Percentiles rank a stretch among this genome's conserved stretches.
phyloP scores from a whole-genome alignment of 2,329 filamentous ascomycete species.

The Hysterium pulicare region DNA sequence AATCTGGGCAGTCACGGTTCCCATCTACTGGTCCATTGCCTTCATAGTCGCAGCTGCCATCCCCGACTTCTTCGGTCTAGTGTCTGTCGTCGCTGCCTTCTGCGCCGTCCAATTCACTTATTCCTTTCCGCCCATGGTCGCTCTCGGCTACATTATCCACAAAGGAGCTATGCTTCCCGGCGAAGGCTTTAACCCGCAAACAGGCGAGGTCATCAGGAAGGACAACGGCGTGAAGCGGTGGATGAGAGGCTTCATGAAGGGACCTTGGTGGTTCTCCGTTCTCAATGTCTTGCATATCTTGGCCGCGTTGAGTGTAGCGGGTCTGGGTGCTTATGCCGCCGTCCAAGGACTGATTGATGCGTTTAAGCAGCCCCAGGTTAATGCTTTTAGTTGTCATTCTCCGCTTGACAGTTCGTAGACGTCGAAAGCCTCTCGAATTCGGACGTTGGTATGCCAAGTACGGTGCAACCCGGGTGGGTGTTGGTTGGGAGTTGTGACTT shows the following conservation, averaged over 20 bases:
- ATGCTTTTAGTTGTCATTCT: background rate
- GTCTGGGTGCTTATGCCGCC: constrained; percentile 1
- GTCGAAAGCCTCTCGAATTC: no score
- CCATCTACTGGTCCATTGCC: constrained; percentile 56
- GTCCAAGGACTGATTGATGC: background rate
- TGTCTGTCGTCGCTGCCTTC: constrained; percentile 50
- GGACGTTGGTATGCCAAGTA: no score
- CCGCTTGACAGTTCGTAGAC: constrained; percentile 2
- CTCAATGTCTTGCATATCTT: background rate
- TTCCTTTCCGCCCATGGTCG: constrained; percentile 53
- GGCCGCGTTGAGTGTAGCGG: background rate
- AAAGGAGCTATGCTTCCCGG: constrained; percentile 42
- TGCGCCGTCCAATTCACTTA: constrained; percentile 59
- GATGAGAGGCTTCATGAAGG: constrained; percentile 35
- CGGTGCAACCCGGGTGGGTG: no score
- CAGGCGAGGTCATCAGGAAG: constrained; percentile 30
- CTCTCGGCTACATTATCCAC: constrained; percentile 45
- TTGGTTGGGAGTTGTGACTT: no score
- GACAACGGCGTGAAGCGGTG: constrained; percentile 41
- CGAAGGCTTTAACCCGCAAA: constrained; percentile 44
- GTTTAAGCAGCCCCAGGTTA: constrained; percentile 1
- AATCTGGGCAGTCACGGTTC: constrained; percentile 50
- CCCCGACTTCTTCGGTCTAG: constrained; percentile 45
- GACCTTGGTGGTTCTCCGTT: background rate
- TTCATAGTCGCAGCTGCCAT: constrained; percentile 55